Evolutionary conservation across 2,329 filamentous ascomycete genomes (phyloP).

Genomic region (Fusarium foetens): DNA sequence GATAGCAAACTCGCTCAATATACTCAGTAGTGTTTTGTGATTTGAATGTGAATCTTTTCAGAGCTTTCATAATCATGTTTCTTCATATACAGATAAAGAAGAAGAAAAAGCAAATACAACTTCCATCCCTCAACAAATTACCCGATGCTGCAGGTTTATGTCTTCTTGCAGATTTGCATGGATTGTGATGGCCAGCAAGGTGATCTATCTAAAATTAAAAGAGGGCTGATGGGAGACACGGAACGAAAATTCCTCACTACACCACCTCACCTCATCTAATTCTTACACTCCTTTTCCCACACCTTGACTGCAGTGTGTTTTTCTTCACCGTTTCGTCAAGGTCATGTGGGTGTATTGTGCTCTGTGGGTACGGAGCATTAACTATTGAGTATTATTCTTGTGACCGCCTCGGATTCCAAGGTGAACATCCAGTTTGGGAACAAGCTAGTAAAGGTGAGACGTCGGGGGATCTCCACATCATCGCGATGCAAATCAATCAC

Average conservation of each 20-base stretch:
- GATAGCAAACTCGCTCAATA: background rate
- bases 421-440: conserved; percentile 22
- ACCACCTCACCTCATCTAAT: background rate
- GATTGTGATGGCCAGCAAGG: background rate
- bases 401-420: conserved; percentile 35
- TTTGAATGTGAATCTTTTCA: background rate
- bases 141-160: background rate
- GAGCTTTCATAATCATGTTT: background rate
- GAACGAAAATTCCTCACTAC: conserved; percentile 1
- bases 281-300: background rate
- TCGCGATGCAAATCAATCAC: conserved; percentile 41
- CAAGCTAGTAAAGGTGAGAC: conserved; percentile 32
- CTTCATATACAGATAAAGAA: background rate
- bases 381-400: background rate
- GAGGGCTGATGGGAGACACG: background rate
- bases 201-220: background rate
- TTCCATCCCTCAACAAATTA: background rate
- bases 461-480: conserved; percentile 24
- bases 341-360: conserved; percentile 15
- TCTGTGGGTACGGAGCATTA: conserved; percentile 16
- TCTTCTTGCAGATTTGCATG: conserved; percentile 6
- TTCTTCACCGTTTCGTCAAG: conserved; percentile 27
- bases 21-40: background rate
- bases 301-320: background rate
- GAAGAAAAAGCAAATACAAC: background rate